phyloP scores from a whole-genome alignment of 306 rosid genomes.

The Rosa persica region DNA sequence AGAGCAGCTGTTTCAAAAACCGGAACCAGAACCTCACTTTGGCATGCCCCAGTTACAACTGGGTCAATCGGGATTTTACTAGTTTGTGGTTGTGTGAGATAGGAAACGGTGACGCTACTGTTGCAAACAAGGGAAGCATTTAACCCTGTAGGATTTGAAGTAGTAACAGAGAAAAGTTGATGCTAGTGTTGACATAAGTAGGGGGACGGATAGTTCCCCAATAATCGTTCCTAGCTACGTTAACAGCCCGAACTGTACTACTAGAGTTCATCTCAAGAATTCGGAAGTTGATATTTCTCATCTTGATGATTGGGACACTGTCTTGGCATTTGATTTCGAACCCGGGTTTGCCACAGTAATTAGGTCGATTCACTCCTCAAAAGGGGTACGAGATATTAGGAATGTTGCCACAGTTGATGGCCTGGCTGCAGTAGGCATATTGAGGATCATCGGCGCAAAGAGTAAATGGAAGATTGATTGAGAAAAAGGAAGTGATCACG shows the following conservation, averaged over 20 bases:
- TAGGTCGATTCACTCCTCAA: slow-evolving; percentile 12
- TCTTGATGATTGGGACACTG: neutral
- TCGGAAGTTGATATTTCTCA: neutral
- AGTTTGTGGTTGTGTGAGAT: neutral
- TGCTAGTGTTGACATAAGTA: neutral
- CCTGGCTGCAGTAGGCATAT: neutral
- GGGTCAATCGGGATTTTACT: neutral
- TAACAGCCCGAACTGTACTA: neutral
- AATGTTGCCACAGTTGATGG: slow-evolving; percentile 2
- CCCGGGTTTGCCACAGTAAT: no score
- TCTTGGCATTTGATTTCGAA: no score
- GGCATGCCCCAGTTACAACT: neutral
- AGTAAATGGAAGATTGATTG: neutral
- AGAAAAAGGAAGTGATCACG: neutral
- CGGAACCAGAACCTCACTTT: neutral
- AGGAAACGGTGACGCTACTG: neutral
- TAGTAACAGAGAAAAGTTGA: neutral
- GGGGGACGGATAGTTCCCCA: neutral
- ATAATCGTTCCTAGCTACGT: slow-evolving; percentile 6
- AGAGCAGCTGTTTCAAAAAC: neutral
- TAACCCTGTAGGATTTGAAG: neutral
- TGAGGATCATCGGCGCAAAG: neutral
- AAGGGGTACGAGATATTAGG: slow-evolving; percentile 9
- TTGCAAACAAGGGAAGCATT: neutral
- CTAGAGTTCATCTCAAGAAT: neutral